Conservation (phyloP, 1,284 basidiomycete species). For the Exobasidium rhododendri region DNA sequence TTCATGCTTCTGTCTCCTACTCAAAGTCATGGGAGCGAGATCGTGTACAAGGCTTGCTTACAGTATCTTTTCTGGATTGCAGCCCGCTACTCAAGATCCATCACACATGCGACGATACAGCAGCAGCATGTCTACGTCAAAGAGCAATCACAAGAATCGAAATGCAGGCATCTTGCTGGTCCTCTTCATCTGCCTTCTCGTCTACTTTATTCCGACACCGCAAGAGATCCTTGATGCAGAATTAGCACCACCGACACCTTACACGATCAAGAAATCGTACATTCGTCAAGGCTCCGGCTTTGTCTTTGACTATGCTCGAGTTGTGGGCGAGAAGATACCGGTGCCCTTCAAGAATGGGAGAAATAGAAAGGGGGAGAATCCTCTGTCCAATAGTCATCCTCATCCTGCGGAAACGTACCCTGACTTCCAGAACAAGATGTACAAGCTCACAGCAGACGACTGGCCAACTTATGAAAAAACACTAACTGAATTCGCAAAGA, state of each 20-base stretch:
- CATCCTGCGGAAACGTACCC: not conserved
- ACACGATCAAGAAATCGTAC: not conserved
- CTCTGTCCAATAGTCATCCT: slow-evolving; percentile 4
- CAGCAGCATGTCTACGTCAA: no score
- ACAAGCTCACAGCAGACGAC: not conserved
- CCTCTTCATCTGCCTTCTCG: not conserved
- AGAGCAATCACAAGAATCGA: not conserved
- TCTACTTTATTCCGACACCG: slow-evolving; percentile 3
- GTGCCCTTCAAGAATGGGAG: not conserved
- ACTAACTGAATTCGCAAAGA: not conserved
- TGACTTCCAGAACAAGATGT: slow-evolving; percentile 3
- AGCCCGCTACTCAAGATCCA: no score
- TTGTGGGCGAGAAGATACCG: not conserved
- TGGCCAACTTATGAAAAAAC: slow-evolving; percentile 2
- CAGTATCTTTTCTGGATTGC: no score
- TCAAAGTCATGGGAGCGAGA: no score
- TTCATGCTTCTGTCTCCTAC: no score
- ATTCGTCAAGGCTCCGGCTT: slow-evolving; percentile 2
- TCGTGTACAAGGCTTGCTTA: no score
- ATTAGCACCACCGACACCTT: not conserved
- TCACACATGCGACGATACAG: no score
- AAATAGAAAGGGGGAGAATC: not conserved
- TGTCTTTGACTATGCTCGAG: slow-evolving; percentile 2
- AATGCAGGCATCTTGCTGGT: not conserved
- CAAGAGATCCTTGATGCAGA: slow-evolving; percentile 1